Conservation (phyloP, 2,329 filamentous ascomycete species). For the Microsporum ferrugineum region DNA sequence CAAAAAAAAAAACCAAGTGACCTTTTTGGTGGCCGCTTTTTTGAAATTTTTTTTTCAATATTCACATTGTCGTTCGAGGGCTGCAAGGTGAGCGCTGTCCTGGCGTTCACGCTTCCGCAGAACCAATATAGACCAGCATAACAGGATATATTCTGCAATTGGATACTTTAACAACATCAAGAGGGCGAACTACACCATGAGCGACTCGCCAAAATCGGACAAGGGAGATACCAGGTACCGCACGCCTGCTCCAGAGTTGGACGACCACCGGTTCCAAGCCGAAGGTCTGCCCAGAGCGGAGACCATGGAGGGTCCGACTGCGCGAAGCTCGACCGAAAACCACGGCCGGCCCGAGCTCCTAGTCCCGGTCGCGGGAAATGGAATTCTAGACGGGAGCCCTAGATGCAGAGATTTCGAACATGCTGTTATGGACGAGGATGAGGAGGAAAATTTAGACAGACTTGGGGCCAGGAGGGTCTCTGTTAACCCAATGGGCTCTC, state of each 20-base stretch:
- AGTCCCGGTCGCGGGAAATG: slow-evolving; percentile 33
- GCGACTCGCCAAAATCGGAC: slow-evolving; percentile 53
- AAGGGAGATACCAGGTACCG: slow-evolving; percentile 50
- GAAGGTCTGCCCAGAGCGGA: slow-evolving; percentile 26
- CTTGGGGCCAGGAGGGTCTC: slow-evolving; percentile 29
- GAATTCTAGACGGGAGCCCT: slow-evolving; percentile 33
- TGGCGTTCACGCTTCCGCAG: background rate
- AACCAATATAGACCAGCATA: background rate
- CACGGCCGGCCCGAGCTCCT: slow-evolving; percentile 39
- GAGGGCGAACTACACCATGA: slow-evolving; percentile 26
- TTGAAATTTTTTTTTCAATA: background rate
- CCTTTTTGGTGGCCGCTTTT: background rate
- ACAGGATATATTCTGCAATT: background rate
- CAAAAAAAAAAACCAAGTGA: background rate
- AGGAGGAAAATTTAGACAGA: slow-evolving; percentile 36
- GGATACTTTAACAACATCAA: background rate
- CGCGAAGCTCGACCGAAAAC: slow-evolving; percentile 31
- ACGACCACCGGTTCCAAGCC: slow-evolving; percentile 62
- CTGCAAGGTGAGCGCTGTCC: background rate
- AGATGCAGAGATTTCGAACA: slow-evolving; percentile 74
- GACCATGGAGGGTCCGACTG: slow-evolving; percentile 26
- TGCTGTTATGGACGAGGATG: slow-evolving; percentile 65
- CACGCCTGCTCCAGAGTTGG: slow-evolving; percentile 56
- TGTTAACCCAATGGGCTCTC: slow-evolving; percentile 30
- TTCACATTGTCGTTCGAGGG: slow-evolving; percentile 1